A percentile compares a stretch with the other conserved stretches of the same genome.
These are phyloP conservation scores for Paspalum vaginatum DNA, from an alignment of 176 grass and related monocot genomes.

Conservation along the genomic window DNA sequence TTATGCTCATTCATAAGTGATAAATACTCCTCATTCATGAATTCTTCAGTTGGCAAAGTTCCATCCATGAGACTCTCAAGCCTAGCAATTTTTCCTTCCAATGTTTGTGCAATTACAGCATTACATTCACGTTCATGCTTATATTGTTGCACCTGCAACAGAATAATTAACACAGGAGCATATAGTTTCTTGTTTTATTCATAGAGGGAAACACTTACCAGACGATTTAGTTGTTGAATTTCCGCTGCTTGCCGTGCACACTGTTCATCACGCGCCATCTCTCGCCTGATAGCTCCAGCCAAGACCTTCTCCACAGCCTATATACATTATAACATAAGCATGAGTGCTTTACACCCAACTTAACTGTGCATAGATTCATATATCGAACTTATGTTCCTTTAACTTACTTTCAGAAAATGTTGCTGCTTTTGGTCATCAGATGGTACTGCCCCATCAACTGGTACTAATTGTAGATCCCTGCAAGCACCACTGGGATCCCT, in stretches of 20 bases:
- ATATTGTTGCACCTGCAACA: constrained; percentile 84
- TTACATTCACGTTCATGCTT: constrained; percentile 96
- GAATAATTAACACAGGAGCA: constrained; percentile 18
- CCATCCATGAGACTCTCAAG: constrained; percentile 99
- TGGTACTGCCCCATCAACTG: constrained; percentile 48
- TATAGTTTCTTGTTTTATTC: constrained; percentile 18
- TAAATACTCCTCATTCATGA: constrained; percentile 87
- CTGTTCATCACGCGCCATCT: constrained; percentile 87
- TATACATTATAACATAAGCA: constrained; percentile 33
- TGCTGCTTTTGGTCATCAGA: constrained; percentile 59
- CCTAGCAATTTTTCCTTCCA: constrained; percentile 95
- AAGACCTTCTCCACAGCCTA: constrained; percentile 95
- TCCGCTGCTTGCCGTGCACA: constrained; percentile 85
- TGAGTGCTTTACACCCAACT: background rate
- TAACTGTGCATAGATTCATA: background rate
- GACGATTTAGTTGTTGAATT: constrained; percentile 86
- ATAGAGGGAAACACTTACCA: constrained; percentile 53
- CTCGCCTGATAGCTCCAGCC: constrained; percentile 89
- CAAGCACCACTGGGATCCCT: constrained; percentile 47
- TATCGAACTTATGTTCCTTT: constrained; percentile 1
- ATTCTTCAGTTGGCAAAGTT: constrained; percentile 87
- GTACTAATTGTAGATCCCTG: constrained; percentile 67
- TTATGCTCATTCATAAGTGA: constrained; percentile 89
- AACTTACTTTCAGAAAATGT: constrained; percentile 72
- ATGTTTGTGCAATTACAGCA: constrained; percentile 89